Evolutionary conservation across 73 alveolate genomes (phyloP), one percentile per base, ranked within the genome.

Genomic region (Vitrella brassicaformis): DNA sequence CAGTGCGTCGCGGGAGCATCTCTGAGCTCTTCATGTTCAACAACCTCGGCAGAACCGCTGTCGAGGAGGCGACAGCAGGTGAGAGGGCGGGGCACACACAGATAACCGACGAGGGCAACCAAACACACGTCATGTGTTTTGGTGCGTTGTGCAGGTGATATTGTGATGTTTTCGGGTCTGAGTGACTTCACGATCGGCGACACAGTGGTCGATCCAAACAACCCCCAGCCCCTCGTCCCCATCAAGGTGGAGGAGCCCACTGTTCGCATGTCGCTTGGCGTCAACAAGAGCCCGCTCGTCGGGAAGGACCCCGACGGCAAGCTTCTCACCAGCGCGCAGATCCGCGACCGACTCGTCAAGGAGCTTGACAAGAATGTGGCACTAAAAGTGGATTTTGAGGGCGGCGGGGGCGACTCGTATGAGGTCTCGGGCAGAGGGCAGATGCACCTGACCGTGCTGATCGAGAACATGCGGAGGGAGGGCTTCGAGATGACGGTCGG

Each of bases 401-500:
- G 45, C 65, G 81, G 71, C 29, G 89, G 82, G 9, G 88, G 85
- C 26, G 88, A 81, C 28, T 47, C 75, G 32, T 75, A 84, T n/a
- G 75, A 56, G 31, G 75, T 90, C 29, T 70, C 87, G 25, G 96
- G 96, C 29, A 90, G 96, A 88, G 96, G 96, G 0, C 93, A 87
- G 77, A 83, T 90, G 25, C 96, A 90, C 73, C 72, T 90, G 68
- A 92, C 91, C 19, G 85, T 90, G 28, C 81, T 90, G 22, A 73
- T 90, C 19, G 96, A 90, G 75, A 88, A 87, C 31, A 90, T 90
- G 96, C 81, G 96, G 71, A 90, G 96, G 87, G 96, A 90, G 75
- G 96, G 96, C 10, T 90, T 81, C 76, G 96, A 90, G 70, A 45
- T 90, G 87, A 77, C 88, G 27, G 92, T 85, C 29, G 74, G 88